Evolutionary conservation across 176 grass and related monocot species (phyloP).

Genomic region (Ananas comosus): DNA sequence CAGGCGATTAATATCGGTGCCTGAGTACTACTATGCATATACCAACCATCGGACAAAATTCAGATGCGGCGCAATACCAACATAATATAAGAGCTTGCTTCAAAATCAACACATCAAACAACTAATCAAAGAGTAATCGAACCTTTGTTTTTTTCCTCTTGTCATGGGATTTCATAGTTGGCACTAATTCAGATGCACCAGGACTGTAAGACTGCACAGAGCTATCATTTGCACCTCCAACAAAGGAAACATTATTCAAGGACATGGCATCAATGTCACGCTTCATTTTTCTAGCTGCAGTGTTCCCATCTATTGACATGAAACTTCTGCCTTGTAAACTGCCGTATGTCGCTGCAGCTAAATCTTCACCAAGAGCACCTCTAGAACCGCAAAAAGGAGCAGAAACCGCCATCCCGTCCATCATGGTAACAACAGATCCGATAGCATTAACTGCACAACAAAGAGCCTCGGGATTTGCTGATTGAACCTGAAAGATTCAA

Average conservation of each 20-base stretch:
- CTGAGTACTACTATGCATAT: too few species aligned
- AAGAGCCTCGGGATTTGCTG: constrained; percentile 27
- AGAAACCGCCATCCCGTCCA: constrained; percentile 83
- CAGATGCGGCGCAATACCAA: too few species aligned
- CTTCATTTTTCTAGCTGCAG: constrained; percentile 92
- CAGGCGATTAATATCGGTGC: too few species aligned
- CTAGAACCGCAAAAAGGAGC: constrained; percentile 90
- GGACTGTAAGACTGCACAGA: constrained; percentile 44
- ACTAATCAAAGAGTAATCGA: not conserved
- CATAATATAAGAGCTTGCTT: too few species aligned
- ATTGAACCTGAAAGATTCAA: constrained; percentile 38
- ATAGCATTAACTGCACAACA: constrained; percentile 65
- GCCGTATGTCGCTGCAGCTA: constrained; percentile 92
- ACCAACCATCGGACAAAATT: too few species aligned
- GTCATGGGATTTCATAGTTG: constrained; percentile 61
- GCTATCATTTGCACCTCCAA: constrained; percentile 67
- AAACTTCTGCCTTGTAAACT: constrained; percentile 89
- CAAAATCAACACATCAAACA: too few species aligned
- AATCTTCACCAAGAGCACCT: constrained; percentile 84
- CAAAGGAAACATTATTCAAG: constrained; percentile 55
- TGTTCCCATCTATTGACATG: constrained; percentile 66
- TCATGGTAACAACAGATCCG: constrained; percentile 77
- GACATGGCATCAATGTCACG: constrained; percentile 96
- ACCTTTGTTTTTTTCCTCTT: constrained; percentile 75
- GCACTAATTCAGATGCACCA: constrained; percentile 60